Percentiles rank a stretch among this genome's conserved stretches.
Evolutionary conservation across 2,329 filamentous ascomycete species (phyloP).

Genomic region (Colletotrichum musae): DNA sequence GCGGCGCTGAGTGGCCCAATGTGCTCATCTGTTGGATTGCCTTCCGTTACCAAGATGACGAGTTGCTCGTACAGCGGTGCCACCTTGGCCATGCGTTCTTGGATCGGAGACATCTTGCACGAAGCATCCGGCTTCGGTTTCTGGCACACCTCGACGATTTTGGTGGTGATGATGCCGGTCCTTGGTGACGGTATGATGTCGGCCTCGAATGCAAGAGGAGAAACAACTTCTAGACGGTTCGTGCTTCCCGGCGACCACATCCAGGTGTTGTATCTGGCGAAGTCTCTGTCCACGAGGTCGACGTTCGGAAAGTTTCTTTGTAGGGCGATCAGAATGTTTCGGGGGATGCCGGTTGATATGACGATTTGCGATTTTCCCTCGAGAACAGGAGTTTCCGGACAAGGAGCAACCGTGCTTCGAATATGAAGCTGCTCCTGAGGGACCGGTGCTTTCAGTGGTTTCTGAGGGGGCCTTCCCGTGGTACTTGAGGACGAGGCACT

Average conservation of each 20-base stretch:
- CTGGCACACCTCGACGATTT: conserved; percentile 80
- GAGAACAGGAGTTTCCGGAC: conserved; percentile 42
- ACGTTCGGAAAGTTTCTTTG: conserved; percentile 63
- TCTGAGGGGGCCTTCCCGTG: background rate
- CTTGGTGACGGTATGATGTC: conserved; percentile 81
- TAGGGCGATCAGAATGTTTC: conserved; percentile 64
- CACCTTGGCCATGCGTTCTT: conserved; percentile 67
- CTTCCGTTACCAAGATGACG: conserved; percentile 76
- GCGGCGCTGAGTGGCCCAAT: conserved; percentile 54
- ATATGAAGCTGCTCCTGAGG: background rate
- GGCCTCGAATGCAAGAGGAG: conserved; percentile 69
- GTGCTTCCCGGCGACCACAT: conserved; percentile 51
- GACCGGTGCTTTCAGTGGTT: background rate
- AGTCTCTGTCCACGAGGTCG: conserved; percentile 74
- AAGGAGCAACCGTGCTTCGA: background rate
- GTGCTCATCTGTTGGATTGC: conserved; percentile 58
- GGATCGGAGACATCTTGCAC: conserved; percentile 59
- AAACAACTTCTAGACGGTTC: conserved; percentile 45
- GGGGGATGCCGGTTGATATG: conserved; percentile 64
- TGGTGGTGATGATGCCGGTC: conserved; percentile 79
- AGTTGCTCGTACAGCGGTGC: conserved; percentile 76
- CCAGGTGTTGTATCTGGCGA: conserved; percentile 55
- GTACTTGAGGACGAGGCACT: background rate
- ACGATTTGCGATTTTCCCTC: conserved; percentile 56
- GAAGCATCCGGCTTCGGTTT: conserved; percentile 71